Evolutionary conservation across 805 yeast species (phyloP).

Genomic region (Teunomyces pallodes): DNA sequence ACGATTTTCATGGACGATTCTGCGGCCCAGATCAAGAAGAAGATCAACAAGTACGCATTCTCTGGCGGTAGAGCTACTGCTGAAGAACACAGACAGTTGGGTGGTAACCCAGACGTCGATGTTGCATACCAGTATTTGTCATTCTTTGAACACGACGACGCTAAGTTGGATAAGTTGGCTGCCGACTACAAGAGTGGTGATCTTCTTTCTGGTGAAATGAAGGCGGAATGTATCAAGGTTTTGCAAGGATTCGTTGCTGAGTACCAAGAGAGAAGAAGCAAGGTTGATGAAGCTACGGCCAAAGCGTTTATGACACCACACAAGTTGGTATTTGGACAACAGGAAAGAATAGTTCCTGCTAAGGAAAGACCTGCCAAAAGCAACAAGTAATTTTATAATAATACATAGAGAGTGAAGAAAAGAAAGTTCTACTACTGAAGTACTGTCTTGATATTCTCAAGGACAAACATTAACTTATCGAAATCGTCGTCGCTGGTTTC

Average conservation of each 20-base stretch:
- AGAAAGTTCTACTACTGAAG: not conserved
- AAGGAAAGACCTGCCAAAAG: conserved; percentile 49
- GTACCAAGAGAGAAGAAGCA: conserved; percentile 77
- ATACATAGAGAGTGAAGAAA: not conserved
- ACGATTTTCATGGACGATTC: conserved; percentile 97
- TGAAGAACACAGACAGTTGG: conserved; percentile 86
- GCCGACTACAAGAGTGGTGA: conserved; percentile 75
- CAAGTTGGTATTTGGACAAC: conserved; percentile 68
- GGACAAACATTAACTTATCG: conserved; percentile 42
- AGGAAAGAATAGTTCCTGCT: conserved; percentile 70
- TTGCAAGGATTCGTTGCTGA: conserved; percentile 74
- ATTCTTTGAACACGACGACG: conserved; percentile 89
- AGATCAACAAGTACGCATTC: conserved; percentile 93
- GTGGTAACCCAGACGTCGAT: conserved; percentile 95
- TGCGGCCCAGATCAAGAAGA: conserved; percentile 85
- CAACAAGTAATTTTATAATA: conserved; percentile 22
- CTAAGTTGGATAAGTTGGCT: conserved; percentile 58
- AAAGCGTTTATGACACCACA: conserved; percentile 82
- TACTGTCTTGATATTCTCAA: conserved; percentile 22
- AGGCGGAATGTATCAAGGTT: conserved; percentile 76
- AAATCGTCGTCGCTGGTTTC: conserved; percentile 36
- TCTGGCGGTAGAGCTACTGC: conserved; percentile 87
- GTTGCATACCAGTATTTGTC: conserved; percentile 91
- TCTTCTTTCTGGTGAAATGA: conserved; percentile 88
- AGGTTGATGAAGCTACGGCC: conserved; percentile 59